Base-by-base conservation (phyloP, 345 rosid genomes). In the Brassica juncea region DNA sequence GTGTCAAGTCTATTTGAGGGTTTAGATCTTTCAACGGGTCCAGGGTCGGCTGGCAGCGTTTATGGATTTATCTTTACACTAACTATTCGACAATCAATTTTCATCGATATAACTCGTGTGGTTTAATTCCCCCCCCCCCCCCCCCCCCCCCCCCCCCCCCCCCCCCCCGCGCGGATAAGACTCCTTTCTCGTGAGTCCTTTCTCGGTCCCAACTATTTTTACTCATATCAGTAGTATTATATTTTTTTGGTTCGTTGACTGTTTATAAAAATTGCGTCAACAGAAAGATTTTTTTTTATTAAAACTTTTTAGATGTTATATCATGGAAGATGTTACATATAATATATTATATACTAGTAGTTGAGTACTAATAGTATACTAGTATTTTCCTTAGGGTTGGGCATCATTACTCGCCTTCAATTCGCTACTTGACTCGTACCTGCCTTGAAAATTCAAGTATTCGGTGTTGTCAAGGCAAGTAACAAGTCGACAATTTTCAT, bases 191-290 rank as follows among this genome's bases (percentile, higher is more conserved):
- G 72, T 69, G 61, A 69, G 15, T 69, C 23, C 39, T 69, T 68
- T 49, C 15, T 28, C 35, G 12, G 58, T 69, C 72, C 72, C 72
- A 34, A 49, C 72, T 49, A 23, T 68, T 47, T 68, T 8, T 27
- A 12, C 23, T 25, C 19, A 44, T 49, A 0, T 49, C 57, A 44
- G 58, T 42, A 57, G 23, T 57, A 21, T 66, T 66, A 37, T 12
- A 10, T n/a, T 25, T 6, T 12, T 42, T 37, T 5, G 14, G 32
- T 11, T 37, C n/a, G 30, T 39, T 39, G 8, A 39, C 9, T 66
- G 69, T 19, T 14, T 10, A 12, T 2, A 9, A 27, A 66, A 32
- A 27, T 25, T 61, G 66, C 5, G 30, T 3, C 30, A 21, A 44
- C 5, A 21, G 30, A 21, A 58, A 58, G 6, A 21, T 16, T 3